These are phyloP conservation scores for Malassezia japonica DNA, from an alignment of 1,284 basidiomycete genomes.

Conservation along the genomic window DNA sequence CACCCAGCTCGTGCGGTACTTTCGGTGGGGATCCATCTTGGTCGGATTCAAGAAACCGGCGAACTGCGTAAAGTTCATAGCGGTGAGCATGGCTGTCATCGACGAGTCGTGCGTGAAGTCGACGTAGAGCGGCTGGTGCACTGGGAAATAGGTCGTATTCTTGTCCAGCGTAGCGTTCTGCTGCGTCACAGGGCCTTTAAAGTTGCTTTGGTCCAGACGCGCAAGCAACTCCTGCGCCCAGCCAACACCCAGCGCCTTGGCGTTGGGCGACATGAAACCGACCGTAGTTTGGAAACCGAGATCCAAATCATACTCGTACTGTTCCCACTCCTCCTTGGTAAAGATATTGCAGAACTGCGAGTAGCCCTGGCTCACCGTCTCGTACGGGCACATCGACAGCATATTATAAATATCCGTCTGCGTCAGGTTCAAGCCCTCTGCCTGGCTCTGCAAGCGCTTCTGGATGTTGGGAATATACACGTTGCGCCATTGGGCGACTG, in stretches of 20 bases:
- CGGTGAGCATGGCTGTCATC: slow-evolving; percentile 37
- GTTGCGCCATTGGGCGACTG: slow-evolving; percentile 22
- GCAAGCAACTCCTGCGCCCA: slow-evolving; percentile 55
- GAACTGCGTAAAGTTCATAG: slow-evolving; percentile 39
- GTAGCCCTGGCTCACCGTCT: slow-evolving; percentile 75
- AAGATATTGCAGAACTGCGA: slow-evolving; percentile 82
- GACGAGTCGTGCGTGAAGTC: slow-evolving; percentile 46
- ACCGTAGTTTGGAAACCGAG: slow-evolving; percentile 56
- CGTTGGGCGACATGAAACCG: slow-evolving; percentile 67
- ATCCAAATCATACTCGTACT: slow-evolving; percentile 63
- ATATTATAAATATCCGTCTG: slow-evolving; percentile 25
- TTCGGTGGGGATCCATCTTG: slow-evolving; percentile 20
- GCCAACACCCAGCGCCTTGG: slow-evolving; percentile 69
- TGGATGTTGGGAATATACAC: slow-evolving; percentile 39
- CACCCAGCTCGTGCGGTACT: slow-evolving; percentile 30
- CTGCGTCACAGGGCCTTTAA: slow-evolving; percentile 26
- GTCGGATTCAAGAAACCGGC: slow-evolving; percentile 23
- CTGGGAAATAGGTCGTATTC: slow-evolving; percentile 29
- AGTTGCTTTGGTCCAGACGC: slow-evolving; percentile 22
- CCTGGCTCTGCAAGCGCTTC: slow-evolving; percentile 25
- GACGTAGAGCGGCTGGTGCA: slow-evolving; percentile 35
- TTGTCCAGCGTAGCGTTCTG: slow-evolving; percentile 41
- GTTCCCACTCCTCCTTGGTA: slow-evolving; percentile 77
- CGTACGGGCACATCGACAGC: slow-evolving; percentile 45
- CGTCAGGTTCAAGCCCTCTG: slow-evolving; percentile 26